Evolutionary conservation across 2,329 filamentous ascomycete species (phyloP).

Genomic region (Neoarthrinium moseri): DNA sequence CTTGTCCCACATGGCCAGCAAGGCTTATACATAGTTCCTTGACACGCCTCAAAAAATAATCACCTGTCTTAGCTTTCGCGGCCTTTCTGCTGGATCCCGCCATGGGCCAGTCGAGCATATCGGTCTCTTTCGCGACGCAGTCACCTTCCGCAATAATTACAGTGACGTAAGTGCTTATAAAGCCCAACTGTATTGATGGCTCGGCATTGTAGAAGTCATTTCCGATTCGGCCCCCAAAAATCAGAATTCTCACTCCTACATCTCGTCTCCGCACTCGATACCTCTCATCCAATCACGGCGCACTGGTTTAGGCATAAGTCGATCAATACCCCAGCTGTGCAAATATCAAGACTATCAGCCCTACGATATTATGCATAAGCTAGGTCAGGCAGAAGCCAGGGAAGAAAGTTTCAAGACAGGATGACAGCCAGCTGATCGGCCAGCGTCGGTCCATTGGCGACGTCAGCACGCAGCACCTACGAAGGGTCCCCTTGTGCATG

Average conservation of each 20-base stretch:
- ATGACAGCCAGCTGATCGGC: not conserved
- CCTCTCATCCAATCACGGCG: not conserved
- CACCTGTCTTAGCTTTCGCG: too few relatives aligned
- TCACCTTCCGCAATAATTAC: too few relatives aligned
- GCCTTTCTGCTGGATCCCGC: too few relatives aligned
- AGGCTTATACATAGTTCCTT: too few relatives aligned
- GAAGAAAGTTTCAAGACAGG: not conserved
- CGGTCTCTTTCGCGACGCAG: too few relatives aligned
- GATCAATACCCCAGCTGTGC: not conserved
- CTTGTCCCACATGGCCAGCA: too few relatives aligned
- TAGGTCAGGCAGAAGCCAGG: slow-evolving; percentile 1
- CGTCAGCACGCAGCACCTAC: not conserved
- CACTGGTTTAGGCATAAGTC: not conserved
- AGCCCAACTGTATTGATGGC: too few relatives aligned
- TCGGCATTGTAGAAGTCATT: too few relatives aligned
- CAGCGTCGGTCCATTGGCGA: not conserved
- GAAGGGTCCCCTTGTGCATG: not conserved
- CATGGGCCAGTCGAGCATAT: too few relatives aligned
- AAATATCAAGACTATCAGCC: not conserved
- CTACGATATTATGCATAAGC: not conserved
- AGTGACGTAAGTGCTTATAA: too few relatives aligned
- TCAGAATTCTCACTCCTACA: not conserved
- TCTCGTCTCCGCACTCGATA: not conserved
- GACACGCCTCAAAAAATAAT: too few relatives aligned
- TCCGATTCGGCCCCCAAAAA: too few relatives aligned